These are phyloP conservation scores for Nannochloropsis oceanica DNA, from an alignment of 108 stramenopile species.

Conservation along the genomic window DNA sequence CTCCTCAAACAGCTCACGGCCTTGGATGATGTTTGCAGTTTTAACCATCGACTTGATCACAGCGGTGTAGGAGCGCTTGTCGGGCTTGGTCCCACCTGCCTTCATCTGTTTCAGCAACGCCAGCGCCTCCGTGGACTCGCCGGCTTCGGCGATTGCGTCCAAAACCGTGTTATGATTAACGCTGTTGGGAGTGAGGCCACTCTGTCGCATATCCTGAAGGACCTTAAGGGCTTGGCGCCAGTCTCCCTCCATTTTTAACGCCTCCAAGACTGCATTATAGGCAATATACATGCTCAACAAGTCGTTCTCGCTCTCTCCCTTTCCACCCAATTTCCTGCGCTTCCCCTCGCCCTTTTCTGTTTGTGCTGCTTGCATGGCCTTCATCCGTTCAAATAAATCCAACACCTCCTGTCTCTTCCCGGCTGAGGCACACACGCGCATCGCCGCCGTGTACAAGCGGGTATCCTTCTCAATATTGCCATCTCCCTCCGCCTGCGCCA, in stretches of 20 bases:
- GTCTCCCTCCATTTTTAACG: background rate
- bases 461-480: background rate
- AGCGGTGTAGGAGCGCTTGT: conserved; percentile 11
- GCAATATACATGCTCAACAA: background rate
- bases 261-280: background rate
- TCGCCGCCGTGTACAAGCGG: background rate
- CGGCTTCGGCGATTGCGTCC: background rate
- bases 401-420: background rate
- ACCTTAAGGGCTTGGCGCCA: background rate
- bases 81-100: background rate
- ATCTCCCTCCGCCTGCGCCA: background rate
- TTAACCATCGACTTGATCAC: conserved; percentile 5
- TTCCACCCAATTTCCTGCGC: background rate
- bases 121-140: background rate
- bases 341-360: background rate
- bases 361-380: background rate
- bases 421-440: background rate
- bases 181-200: background rate
- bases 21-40: background rate
- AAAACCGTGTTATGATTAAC: background rate
- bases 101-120: background rate
- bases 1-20: conserved; percentile 3
- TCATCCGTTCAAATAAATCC: background rate
- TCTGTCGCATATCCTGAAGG: background rate
- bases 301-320: background rate